Conservation (phyloP, 2,329 filamentous ascomycete species). For the Hypomyces perniciosus region DNA sequence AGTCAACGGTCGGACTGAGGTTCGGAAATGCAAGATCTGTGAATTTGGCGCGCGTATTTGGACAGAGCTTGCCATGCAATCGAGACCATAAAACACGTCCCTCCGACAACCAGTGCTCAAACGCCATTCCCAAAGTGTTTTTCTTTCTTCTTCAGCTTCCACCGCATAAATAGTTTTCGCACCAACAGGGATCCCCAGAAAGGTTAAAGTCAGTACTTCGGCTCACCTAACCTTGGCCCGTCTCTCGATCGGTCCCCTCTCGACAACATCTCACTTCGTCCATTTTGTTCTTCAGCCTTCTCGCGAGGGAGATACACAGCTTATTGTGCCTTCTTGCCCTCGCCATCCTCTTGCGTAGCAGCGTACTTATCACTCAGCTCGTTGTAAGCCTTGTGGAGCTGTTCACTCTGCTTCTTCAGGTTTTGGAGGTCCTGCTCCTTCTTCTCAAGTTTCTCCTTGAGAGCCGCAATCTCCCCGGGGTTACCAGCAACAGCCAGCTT, state of each 20-base stretch:
- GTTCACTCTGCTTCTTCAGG: conserved; percentile 87
- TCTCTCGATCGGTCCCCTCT: neutral
- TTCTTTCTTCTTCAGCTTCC: neutral
- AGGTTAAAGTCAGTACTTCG: neutral
- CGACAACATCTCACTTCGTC: neutral
- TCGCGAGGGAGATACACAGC: neutral
- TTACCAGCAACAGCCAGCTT: conserved; percentile 68
- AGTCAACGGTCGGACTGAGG: neutral
- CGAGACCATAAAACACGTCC: conserved; percentile 1
- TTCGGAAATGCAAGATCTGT: neutral
- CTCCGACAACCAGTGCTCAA: neutral
- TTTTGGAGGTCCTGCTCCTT: conserved; percentile 81
- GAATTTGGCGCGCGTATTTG: conserved; percentile 2
- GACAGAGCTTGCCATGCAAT: conserved; percentile 5
- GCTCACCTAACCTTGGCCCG: neutral
- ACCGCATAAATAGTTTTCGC: neutral
- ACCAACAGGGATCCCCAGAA: neutral
- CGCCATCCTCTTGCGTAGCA: conserved; percentile 44
- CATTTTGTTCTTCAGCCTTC: neutral
- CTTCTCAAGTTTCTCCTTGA: conserved; percentile 65
- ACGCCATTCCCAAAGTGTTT: neutral
- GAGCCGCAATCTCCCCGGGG: conserved; percentile 65
- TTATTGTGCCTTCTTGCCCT: conserved; percentile 50
- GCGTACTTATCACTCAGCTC: conserved; percentile 78
- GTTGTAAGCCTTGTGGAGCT: conserved; percentile 78